A percentile compares a stretch with the other conserved stretches of the same genome.
These are phyloP conservation scores for Penicillium flavigenum DNA, from an alignment of 495 filamentous ascomycete genomes.

Conservation along the genomic window DNA sequence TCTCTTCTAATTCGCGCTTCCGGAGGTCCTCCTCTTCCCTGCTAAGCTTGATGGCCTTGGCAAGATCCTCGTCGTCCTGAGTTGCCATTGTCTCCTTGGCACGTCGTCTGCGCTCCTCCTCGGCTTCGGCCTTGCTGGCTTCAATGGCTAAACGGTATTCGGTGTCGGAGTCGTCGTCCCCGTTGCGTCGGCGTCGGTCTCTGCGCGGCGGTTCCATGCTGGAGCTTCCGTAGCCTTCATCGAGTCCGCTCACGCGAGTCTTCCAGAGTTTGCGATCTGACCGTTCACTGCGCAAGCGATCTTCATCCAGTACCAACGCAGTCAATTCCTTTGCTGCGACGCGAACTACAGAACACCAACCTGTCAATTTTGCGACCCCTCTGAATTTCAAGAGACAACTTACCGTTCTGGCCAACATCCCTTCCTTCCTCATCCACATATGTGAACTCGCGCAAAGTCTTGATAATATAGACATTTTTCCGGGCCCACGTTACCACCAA, in stretches of 20 bases:
- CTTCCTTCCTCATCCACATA: slow-evolving; percentile 92
- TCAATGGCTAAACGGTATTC: slow-evolving; percentile 93
- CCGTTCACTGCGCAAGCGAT: slow-evolving; percentile 86
- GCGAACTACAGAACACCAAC: slow-evolving; percentile 61
- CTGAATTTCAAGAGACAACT: slow-evolving; percentile 23
- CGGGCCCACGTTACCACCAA: slow-evolving; percentile 96
- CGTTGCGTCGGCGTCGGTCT: slow-evolving; percentile 45
- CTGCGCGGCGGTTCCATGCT: slow-evolving; percentile 40
- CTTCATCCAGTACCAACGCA: slow-evolving; percentile 90
- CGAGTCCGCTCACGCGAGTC: slow-evolving; percentile 87
- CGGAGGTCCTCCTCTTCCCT: slow-evolving; percentile 91
- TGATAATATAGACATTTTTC: slow-evolving; percentile 98
- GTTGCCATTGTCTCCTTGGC: slow-evolving; percentile 51
- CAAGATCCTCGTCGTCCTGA: slow-evolving; percentile 79
- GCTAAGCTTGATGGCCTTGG: slow-evolving; percentile 94
- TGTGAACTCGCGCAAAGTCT: slow-evolving; percentile 94
- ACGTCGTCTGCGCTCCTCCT: slow-evolving; percentile 78
- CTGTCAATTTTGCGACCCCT: slow-evolving; percentile 4
- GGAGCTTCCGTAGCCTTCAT: slow-evolving; percentile 61
- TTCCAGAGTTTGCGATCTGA: slow-evolving; percentile 95
- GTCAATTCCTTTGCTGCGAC: slow-evolving; percentile 96
- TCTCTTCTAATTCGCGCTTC: slow-evolving; percentile 84
- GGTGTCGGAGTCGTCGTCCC: slow-evolving; percentile 80
- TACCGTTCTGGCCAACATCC: slow-evolving; percentile 96
- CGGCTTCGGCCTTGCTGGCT: slow-evolving; percentile 92